phyloP scores from a whole-genome alignment of 2,329 filamentous ascomycete genomes.

The Pseudophaeomoniella oleicola region DNA sequence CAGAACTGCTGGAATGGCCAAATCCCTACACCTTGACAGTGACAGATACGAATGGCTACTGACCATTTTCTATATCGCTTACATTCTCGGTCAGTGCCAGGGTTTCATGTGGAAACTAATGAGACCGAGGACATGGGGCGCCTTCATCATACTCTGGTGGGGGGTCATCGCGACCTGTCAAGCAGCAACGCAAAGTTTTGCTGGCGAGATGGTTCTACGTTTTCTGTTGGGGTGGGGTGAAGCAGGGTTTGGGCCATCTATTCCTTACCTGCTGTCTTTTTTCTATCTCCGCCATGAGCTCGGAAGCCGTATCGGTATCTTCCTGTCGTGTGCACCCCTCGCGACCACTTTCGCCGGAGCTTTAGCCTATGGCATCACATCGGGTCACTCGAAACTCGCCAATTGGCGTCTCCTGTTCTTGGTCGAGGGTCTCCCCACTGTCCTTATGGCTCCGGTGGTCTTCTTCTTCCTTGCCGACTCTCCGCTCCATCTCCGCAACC shows the following conservation, averaged over 20 bases:
- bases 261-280: constrained; percentile 38
- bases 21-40: constrained; percentile 32
- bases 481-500: constrained; percentile 37
- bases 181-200: constrained; percentile 28
- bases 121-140: constrained; percentile 26
- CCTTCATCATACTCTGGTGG: constrained; percentile 26
- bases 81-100: constrained; percentile 16
- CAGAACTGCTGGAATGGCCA: constrained; percentile 36
- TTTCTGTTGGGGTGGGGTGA: constrained; percentile 34
- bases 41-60: constrained; percentile 35
- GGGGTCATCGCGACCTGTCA: constrained; percentile 33
- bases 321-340: constrained; percentile 44
- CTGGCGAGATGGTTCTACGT: constrained; percentile 32
- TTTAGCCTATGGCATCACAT: constrained; percentile 50
- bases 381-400: constrained; percentile 35
- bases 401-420: constrained; percentile 47
- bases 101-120: constrained; percentile 30
- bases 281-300: constrained; percentile 45
- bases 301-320: constrained; percentile 41
- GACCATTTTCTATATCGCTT: constrained; percentile 34
- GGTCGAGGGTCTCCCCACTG: constrained; percentile 36
- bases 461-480: constrained; percentile 28
- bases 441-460: constrained; percentile 36
- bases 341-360: constrained; percentile 68
- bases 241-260: constrained; percentile 29